phyloP scores from a whole-genome alignment of 1,284 basidiomycete genomes.

The Paramarasmius palmivorus region DNA sequence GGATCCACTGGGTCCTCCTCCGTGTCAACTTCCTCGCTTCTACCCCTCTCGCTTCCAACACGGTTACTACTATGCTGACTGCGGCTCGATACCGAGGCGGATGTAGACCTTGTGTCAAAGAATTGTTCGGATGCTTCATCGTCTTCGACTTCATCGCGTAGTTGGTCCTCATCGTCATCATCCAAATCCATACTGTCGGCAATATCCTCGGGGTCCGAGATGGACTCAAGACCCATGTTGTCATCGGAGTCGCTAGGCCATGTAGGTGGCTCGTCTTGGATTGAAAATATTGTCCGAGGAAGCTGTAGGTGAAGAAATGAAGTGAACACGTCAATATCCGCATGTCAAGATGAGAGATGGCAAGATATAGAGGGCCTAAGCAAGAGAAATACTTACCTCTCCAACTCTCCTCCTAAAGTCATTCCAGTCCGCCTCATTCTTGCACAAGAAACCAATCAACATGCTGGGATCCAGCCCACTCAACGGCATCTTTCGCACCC shows the following conservation, averaged over 20 bases:
- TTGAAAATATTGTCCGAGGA: conserved; percentile 76
- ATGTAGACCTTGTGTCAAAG: conserved; percentile 47
- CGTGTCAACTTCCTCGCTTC: conserved; percentile 56
- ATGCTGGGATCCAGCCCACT: conserved; percentile 94
- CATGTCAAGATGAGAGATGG: conserved; percentile 8
- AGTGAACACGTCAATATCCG: not conserved
- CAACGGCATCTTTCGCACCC: conserved; percentile 90
- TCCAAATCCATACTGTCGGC: conserved; percentile 47
- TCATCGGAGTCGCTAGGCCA: conserved; percentile 79
- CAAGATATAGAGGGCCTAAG: conserved; percentile 9
- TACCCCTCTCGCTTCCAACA: conserved; percentile 27
- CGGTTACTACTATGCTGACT: conserved; percentile 22
- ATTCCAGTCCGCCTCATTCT: conserved; percentile 80
- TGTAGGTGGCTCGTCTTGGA: conserved; percentile 83
- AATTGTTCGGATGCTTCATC: conserved; percentile 38
- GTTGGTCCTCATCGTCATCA: conserved; percentile 33
- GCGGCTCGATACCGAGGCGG: conserved; percentile 37
- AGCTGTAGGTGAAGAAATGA: conserved; percentile 42
- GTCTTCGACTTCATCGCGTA: conserved; percentile 31
- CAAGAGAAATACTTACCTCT: conserved; percentile 50
- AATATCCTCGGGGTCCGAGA: conserved; percentile 75
- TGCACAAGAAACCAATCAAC: conserved; percentile 90
- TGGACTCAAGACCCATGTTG: conserved; percentile 77
- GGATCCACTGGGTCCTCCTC: conserved; percentile 70
- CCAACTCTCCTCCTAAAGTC: conserved; percentile 77